A percentile compares a stretch with the other conserved stretches of the same genome.
Evolutionary conservation across 106 monocot species (phyloP).

Genomic region (Hemerocallis citrina): DNA sequence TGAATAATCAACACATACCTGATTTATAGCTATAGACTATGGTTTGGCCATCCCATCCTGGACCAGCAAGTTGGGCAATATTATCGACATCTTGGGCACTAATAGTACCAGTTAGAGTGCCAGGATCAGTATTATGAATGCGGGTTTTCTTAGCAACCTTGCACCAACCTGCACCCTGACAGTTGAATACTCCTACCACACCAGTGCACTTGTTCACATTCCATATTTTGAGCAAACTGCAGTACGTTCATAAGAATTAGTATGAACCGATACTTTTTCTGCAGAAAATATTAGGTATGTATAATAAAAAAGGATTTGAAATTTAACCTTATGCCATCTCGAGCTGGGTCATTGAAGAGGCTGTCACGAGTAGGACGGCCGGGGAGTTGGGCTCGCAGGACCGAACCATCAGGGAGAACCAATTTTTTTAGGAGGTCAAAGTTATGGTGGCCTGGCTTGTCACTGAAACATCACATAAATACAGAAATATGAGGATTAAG

Average conservation of each 20-base stretch:
- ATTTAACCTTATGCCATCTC: slow-evolving; percentile 31
- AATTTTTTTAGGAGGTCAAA: slow-evolving; percentile 76
- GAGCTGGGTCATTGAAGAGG: slow-evolving; percentile 70
- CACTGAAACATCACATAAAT: slow-evolving; percentile 27
- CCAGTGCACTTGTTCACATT: slow-evolving; percentile 74
- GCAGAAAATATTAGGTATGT: not conserved
- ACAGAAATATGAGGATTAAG: not conserved
- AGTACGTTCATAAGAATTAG: not conserved
- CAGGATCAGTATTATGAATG: slow-evolving; percentile 53
- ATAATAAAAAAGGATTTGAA: not conserved
- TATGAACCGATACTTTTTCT: not conserved
- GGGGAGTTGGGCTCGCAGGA: slow-evolving; percentile 66
- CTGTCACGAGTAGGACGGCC: slow-evolving; percentile 73
- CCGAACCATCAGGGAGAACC: slow-evolving; percentile 76
- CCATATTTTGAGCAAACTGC: slow-evolving; percentile 80
- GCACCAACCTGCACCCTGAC: slow-evolving; percentile 90
- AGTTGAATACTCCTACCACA: slow-evolving; percentile 77
- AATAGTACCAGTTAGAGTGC: slow-evolving; percentile 45
- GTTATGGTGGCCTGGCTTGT: slow-evolving; percentile 75
- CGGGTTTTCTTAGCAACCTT: slow-evolving; percentile 48
- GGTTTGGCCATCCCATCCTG: slow-evolving; percentile 48
- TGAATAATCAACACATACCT: slow-evolving; percentile 13
- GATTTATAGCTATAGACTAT: slow-evolving; percentile 43
- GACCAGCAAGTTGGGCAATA: slow-evolving; percentile 44
- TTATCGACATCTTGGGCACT: slow-evolving; percentile 35